These are phyloP conservation scores for Talaromyces thailandensis DNA, from an alignment of 495 filamentous ascomycete species.

Conservation along the genomic window DNA sequence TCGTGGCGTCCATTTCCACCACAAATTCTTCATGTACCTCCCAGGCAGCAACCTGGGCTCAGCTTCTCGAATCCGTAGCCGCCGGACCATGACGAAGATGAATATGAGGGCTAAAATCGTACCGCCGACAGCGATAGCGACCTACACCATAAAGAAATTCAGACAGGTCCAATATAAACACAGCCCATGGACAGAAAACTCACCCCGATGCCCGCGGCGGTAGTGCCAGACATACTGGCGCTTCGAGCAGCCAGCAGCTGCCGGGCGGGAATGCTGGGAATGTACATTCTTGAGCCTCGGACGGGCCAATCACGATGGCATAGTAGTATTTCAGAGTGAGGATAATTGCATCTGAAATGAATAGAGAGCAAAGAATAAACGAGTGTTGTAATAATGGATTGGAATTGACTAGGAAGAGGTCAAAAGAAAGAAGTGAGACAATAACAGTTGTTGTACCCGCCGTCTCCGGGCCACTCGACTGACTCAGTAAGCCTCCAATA, in stretches of 20 bases:
- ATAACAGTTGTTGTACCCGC: background rate
- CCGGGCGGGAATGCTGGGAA: background rate
- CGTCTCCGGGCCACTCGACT: background rate
- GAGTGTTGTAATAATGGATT: background rate
- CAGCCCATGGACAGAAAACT: background rate
- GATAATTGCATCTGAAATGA: background rate
- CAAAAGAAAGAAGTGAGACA: background rate
- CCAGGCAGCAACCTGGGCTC: conserved; percentile 52
- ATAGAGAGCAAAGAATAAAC: background rate
- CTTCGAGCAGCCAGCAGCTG: conserved; percentile 1
- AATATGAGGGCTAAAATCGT: conserved; percentile 31
- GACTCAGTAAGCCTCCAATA: background rate
- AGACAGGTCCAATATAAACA: background rate
- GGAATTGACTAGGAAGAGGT: background rate
- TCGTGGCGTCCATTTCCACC: conserved; percentile 50
- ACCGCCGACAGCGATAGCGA: conserved; percentile 26
- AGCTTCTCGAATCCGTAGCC: conserved; percentile 37
- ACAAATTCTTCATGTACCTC: conserved; percentile 46
- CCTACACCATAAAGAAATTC: conserved; percentile 9
- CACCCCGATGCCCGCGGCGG: background rate
- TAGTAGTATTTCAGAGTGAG: background rate
- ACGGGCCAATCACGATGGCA: background rate
- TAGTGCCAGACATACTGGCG: background rate
- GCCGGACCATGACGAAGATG: conserved; percentile 37
- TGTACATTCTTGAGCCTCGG: conserved; percentile 4